Percentiles rank a stretch among this genome's conserved stretches.
Evolutionary conservation across 2,329 filamentous ascomycete genomes (phyloP).

Genomic region (Xylaria sp.): DNA sequence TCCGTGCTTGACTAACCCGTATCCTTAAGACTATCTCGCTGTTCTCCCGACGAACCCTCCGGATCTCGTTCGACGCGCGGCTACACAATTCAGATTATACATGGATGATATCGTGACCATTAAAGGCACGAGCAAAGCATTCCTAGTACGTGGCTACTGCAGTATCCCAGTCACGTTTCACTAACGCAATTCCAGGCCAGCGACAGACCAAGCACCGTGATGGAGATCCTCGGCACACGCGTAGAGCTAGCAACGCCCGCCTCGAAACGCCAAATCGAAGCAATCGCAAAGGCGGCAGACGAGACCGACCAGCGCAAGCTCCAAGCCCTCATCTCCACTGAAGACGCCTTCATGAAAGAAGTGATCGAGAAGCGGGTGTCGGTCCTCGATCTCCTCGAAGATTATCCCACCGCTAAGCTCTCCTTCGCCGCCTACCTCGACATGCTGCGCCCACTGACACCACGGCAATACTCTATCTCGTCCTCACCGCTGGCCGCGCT

Average conservation of each 20-base stretch:
- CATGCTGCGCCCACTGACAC: slow-evolving; percentile 71
- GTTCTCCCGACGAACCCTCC: slow-evolving; percentile 35
- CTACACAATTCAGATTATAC: slow-evolving; percentile 26
- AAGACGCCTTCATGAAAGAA: slow-evolving; percentile 50
- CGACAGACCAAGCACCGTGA: slow-evolving; percentile 27
- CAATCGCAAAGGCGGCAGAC: slow-evolving; percentile 59
- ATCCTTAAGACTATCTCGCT: slow-evolving; percentile 29
- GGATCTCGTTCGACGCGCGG: slow-evolving; percentile 21
- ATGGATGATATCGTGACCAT: slow-evolving; percentile 32
- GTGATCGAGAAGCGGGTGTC: slow-evolving; percentile 60
- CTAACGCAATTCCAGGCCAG: slow-evolving; percentile 16
- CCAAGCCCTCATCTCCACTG: slow-evolving; percentile 47
- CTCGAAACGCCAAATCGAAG: slow-evolving; percentile 58
- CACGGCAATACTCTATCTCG: slow-evolving; percentile 62
- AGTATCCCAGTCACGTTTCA: neutral
- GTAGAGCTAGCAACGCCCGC: slow-evolving; percentile 40
- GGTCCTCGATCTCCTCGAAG: slow-evolving; percentile 46
- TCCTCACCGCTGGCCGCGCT: slow-evolving; percentile 29
- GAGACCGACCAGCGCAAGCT: slow-evolving; percentile 57
- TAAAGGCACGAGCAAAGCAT: slow-evolving; percentile 36
- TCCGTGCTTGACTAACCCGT: neutral
- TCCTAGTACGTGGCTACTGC: slow-evolving; percentile 18
- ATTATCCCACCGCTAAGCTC: slow-evolving; percentile 55
- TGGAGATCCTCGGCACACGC: slow-evolving; percentile 57
- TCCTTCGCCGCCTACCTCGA: slow-evolving; percentile 56